Percentiles rank a stretch among this genome's conserved stretches.
phyloP scores from a whole-genome alignment of 192 early-diverging fungal genomes.

The Coemansia sp. region DNA sequence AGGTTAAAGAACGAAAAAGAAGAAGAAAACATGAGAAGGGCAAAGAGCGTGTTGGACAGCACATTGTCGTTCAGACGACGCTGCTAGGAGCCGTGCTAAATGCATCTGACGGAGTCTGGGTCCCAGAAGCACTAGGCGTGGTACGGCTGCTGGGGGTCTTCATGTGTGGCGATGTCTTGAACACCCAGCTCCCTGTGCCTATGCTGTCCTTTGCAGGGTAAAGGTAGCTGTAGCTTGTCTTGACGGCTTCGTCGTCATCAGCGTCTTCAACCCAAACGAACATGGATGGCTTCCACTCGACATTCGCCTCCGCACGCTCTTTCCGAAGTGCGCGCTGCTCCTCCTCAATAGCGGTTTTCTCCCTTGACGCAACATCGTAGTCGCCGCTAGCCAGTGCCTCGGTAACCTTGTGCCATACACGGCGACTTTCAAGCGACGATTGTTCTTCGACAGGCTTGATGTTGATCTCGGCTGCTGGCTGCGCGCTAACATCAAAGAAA shows the following conservation, averaged over 20 bases:
- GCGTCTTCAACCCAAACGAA: constrained; percentile 55
- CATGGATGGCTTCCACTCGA: constrained; percentile 57
- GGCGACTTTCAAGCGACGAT: constrained; percentile 65
- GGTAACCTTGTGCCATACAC: constrained; percentile 69
- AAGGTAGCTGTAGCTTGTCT: constrained; percentile 40
- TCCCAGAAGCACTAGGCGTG: constrained; percentile 21
- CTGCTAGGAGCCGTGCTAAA: constrained; percentile 50
- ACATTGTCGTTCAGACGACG: constrained; percentile 18
- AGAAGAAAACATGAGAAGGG: background rate
- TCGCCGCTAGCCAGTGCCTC: constrained; percentile 66
- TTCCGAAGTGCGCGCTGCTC: constrained; percentile 63
- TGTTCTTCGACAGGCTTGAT: constrained; percentile 63
- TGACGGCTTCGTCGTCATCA: constrained; percentile 35
- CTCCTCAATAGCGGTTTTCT: constrained; percentile 73
- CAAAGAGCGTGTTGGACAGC: background rate
- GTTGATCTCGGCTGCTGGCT: constrained; percentile 57
- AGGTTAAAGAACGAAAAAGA: background rate
- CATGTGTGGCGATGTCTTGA: constrained; percentile 31
- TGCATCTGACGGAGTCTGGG: constrained; percentile 51
- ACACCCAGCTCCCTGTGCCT: constrained; percentile 50
- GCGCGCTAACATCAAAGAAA: constrained; percentile 63
- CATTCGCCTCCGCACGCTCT: constrained; percentile 58
- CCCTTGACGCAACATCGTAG: constrained; percentile 65
- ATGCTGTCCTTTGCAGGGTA: constrained; percentile 48
- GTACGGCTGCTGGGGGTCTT: constrained; percentile 14